Conservation (phyloP, 2,329 filamentous ascomycete genomes). For the Penicillium sp. region DNA sequence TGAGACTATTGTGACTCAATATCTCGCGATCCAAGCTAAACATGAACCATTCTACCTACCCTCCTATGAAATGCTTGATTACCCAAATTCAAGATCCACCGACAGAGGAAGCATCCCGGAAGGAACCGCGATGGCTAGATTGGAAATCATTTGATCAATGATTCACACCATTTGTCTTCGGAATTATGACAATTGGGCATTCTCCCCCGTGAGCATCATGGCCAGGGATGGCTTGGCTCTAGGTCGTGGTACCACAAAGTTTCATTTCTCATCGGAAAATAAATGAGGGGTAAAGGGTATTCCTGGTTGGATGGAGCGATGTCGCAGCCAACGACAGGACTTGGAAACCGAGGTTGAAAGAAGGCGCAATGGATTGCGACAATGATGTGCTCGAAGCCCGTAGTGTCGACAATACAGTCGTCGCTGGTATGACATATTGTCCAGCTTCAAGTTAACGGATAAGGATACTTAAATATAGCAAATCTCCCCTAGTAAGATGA, state of each 20-base stretch:
- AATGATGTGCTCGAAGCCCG: slow-evolving; percentile 33
- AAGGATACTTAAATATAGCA: not conserved
- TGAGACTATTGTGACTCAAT: slow-evolving; percentile 5
- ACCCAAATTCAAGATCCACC: not conserved
- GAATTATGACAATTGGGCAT: slow-evolving; percentile 25
- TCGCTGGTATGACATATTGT: not conserved
- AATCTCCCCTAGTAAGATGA: not conserved
- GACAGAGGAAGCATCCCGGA: not conserved
- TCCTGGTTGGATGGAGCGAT: not conserved
- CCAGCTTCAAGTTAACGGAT: not conserved
- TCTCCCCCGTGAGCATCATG: not conserved
- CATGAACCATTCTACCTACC: not conserved
- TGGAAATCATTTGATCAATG: slow-evolving; percentile 7
- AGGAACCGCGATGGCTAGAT: slow-evolving; percentile 5
- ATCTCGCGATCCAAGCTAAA: slow-evolving; percentile 12
- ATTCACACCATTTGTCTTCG: slow-evolving; percentile 22
- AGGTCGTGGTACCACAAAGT: not conserved
- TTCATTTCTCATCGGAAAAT: not conserved
- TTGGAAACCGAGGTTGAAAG: not conserved
- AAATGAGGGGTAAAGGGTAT: slow-evolving; percentile 10
- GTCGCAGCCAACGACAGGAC: not conserved
- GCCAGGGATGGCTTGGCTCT: not conserved
- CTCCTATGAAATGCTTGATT: not conserved
- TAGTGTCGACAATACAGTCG: not conserved
- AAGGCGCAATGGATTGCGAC: slow-evolving; percentile 29